phyloP scores from a whole-genome alignment of 2,329 filamentous ascomycete species.

The Cordyceps cicadae region DNA sequence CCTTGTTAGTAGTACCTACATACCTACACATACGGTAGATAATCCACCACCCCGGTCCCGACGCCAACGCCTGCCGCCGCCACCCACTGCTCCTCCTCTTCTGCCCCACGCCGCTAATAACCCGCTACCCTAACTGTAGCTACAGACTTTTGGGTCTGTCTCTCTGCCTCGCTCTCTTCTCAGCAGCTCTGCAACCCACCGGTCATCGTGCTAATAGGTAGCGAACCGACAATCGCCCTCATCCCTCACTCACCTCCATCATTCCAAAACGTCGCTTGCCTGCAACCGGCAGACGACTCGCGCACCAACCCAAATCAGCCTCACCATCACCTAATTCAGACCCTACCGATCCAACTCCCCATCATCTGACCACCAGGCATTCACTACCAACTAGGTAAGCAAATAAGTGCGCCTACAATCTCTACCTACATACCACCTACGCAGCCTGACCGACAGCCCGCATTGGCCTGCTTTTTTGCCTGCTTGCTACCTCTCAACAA shows the following conservation, averaged over 20 bases:
- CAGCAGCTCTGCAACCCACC: not conserved
- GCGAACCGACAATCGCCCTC: too few species aligned
- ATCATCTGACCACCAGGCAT: not conserved
- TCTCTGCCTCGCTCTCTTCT: not conserved
- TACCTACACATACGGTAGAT: not conserved
- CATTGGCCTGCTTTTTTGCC: not conserved
- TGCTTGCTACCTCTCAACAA: not conserved
- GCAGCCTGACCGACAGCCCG: not conserved
- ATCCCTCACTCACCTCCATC: too few species aligned
- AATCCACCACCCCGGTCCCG: not conserved
- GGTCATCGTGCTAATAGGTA: not conserved
- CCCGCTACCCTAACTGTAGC: too few species aligned
- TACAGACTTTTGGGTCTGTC: too few species aligned
- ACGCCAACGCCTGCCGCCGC: not conserved
- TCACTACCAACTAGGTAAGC: not conserved
- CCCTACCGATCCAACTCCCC: not conserved
- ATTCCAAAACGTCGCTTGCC: not conserved
- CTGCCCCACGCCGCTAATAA: not conserved
- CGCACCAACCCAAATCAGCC: not conserved
- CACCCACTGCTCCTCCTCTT: not conserved
- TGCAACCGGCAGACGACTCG: not conserved
- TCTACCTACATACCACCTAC: not conserved
- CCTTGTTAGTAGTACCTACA: too few species aligned
- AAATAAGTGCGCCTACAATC: too few species aligned
- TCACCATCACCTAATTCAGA: not conserved